Evolutionary conservation across 192 early-diverging fungal genomes (phyloP), one percentile per base, ranked within the genome.

Genomic region (Podila epicladia): DNA sequence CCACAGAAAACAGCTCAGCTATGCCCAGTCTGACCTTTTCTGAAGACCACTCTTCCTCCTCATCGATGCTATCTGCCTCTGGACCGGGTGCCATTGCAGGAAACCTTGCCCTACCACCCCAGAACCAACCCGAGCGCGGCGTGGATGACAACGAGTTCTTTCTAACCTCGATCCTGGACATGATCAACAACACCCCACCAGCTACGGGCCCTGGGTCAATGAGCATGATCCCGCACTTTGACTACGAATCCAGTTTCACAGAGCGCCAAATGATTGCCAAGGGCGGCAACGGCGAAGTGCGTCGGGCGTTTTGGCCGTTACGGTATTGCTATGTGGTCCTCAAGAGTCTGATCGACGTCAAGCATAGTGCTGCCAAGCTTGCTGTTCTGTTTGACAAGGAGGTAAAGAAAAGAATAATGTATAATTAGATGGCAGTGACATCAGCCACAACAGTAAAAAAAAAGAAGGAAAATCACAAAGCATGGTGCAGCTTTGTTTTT

Each of bases 261-360:
- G 17, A 74, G 22, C 57, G 38, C 6, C 22, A 62, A 9, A 45
- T 22, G 22, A 17, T 74, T 9, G 37, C 64, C 48, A 67, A 63
- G 19, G 73, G 73, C 26, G 73, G 73, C 8, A 74, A 74, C n/a
- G 73, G 73, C 11, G 65, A 68, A 51, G 67, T 74, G 33, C 48
- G 60, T 2, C 45, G 49, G 1, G 73, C 73, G 26, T 68, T 63
- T 26, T 74, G 73, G 65, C 12, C 59, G 11, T n/a, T 20, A 3
- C 32, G 29, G 20, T 29, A 73, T 9, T 66, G 38, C 22, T 19
- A 59, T 33, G 72, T 73, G 7, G 33, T 73, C 4, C 20, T 73
- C 17, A 73, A 73, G 33, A 67, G 45, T 37, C 33, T 73, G 19
- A 50, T 73, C n/a, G 58, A 61, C 19, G 62, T 33, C 58, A 73